Evolutionary conservation across 2,329 filamentous ascomycete species (phyloP).

Genomic region (Aspergillus sp.): DNA sequence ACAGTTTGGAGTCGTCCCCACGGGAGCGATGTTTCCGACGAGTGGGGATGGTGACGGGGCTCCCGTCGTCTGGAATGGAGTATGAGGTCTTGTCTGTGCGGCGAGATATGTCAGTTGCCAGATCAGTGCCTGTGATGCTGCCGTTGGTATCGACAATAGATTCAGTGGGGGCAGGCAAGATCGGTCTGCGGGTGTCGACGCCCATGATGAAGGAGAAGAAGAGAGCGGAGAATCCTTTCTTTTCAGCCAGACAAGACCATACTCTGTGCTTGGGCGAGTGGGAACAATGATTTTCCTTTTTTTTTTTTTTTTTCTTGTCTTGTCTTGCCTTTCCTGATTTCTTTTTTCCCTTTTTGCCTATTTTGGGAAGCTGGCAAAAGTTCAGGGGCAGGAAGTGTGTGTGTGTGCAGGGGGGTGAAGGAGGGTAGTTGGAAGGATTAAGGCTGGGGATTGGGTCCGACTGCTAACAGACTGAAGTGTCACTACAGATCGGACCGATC

Average conservation of each 20-base stretch:
- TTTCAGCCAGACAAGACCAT: constrained; percentile 41
- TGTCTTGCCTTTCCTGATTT: constrained; percentile 1
- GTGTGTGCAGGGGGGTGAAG: constrained; percentile 4
- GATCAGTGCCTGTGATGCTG: constrained; percentile 48
- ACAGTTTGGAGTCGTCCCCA: constrained; percentile 56
- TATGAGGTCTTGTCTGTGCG: constrained; percentile 54
- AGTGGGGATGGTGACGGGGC: constrained; percentile 88
- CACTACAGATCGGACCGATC: constrained; percentile 24
- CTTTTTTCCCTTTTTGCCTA: background rate
- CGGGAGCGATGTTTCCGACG: constrained; percentile 54
- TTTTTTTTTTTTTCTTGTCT: constrained; percentile 11
- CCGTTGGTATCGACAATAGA: constrained; percentile 50
- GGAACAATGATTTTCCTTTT: constrained; percentile 4
- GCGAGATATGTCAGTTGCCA: constrained; percentile 54
- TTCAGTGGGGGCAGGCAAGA: constrained; percentile 54
- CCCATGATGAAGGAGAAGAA: constrained; percentile 46
- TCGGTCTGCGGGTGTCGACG: constrained; percentile 51
- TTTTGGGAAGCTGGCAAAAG: background rate
- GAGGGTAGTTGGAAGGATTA: background rate
- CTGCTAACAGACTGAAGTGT: constrained; percentile 21
- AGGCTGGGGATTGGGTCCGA: constrained; percentile 12
- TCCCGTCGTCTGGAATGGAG: constrained; percentile 58
- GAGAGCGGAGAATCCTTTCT: constrained; percentile 14
- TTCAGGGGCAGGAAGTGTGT: constrained; percentile 9
- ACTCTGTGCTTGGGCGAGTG: constrained; percentile 22